phyloP scores from a whole-genome alignment of 2,329 filamentous ascomycete species.

The Albifimbria verrucaria region DNA sequence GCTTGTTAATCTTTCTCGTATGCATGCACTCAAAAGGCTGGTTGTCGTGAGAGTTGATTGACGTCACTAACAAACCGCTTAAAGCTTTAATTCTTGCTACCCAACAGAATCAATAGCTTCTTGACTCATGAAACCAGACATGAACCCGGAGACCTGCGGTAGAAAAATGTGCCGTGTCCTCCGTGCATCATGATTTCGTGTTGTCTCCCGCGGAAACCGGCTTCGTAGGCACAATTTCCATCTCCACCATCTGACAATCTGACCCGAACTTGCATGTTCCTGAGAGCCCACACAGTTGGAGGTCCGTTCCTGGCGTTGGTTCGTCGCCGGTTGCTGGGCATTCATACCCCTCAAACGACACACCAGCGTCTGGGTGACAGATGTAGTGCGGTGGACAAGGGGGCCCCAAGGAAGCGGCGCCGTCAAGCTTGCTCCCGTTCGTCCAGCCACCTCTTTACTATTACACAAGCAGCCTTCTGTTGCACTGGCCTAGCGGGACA shows the following conservation, averaged over 20 bases:
- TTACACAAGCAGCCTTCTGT: neutral
- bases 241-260: neutral
- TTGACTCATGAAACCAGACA: no score
- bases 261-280: neutral
- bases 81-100: no score
- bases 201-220: neutral
- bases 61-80: neutral
- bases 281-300: neutral
- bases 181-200: neutral
- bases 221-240: neutral
- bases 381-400: neutral
- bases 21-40: neutral
- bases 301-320: neutral
- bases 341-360: neutral
- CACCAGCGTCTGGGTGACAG: neutral
- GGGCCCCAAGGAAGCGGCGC: neutral
- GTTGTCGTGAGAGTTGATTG: no score
- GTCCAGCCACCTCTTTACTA: slow-evolving; percentile 1
- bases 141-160: neutral
- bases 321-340: neutral
- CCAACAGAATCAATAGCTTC: no score
- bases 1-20: no score
- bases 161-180: neutral
- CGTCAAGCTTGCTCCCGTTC: neutral
- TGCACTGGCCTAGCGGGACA: neutral